Conservation (phyloP, 1,284 basidiomycete species). For the Dichomitus squalens region DNA sequence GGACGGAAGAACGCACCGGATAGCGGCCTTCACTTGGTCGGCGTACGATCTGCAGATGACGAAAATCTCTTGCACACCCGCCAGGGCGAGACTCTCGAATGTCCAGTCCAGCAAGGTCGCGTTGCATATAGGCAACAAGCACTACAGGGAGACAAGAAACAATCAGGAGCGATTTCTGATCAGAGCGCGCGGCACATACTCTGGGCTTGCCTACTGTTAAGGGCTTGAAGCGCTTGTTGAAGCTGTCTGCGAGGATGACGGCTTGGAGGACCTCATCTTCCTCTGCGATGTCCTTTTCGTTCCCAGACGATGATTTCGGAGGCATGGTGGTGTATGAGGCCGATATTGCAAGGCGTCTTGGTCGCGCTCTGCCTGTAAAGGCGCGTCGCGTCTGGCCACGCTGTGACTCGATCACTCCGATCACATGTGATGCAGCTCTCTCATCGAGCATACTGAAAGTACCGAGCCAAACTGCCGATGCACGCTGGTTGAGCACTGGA, state of each 20-base stretch:
- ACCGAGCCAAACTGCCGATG: too few relatives aligned
- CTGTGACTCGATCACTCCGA: slow-evolving; percentile 25
- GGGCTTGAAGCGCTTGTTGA: slow-evolving; percentile 91
- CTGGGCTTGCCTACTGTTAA: slow-evolving; percentile 83
- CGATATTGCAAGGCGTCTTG: slow-evolving; percentile 3
- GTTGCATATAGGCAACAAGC: slow-evolving; percentile 92
- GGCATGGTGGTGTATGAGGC: slow-evolving; percentile 47
- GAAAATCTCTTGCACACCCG: slow-evolving; percentile 95
- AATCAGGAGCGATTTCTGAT: slow-evolving; percentile 14
- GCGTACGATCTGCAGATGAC: slow-evolving; percentile 90
- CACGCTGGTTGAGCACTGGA: too few relatives aligned
- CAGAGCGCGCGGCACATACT: slow-evolving; percentile 44
- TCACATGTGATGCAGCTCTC: slow-evolving; percentile 14
- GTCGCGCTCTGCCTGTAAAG: background rate
- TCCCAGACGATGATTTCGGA: slow-evolving; percentile 58
- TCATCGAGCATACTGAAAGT: too few relatives aligned
- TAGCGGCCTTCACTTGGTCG: slow-evolving; percentile 79
- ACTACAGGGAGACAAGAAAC: slow-evolving; percentile 50
- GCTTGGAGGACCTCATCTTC: slow-evolving; percentile 89
- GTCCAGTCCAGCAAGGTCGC: slow-evolving; percentile 95
- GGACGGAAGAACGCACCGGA: slow-evolving; percentile 56
- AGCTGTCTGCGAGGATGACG: slow-evolving; percentile 93
- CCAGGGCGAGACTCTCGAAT: slow-evolving; percentile 89
- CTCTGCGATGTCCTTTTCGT: slow-evolving; percentile 59
- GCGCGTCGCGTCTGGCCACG: slow-evolving; percentile 16